Base-by-base conservation (phyloP, 2,329 filamentous ascomycete genomes). In the Didymella pinodella region DNA sequence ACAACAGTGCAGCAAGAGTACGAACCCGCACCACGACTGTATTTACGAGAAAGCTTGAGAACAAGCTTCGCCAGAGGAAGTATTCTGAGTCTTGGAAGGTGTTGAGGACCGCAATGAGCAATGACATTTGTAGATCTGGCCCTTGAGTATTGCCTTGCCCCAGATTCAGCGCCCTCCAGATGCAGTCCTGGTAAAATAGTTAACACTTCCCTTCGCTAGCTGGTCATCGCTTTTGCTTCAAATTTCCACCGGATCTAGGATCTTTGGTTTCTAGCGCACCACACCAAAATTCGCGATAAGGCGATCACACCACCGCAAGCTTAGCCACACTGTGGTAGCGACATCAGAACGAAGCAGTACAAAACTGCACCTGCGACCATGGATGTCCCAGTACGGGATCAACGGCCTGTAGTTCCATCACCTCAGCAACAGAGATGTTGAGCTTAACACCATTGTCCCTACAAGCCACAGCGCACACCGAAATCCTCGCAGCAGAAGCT, bases 31-130 rank as follows among this genome's bases (percentile, higher is more conserved):
- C 65, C 69, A 2, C 63, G 58, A 28, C 48, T 69, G 16, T 50
- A 68, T 7, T 40, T 69, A 18, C 63, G 69, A 20, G 59, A 68
- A 4, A 72, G 68, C 50, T 48, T 73, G 8, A 50, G 60, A 8
- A 55, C 68, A 14, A 71, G 64, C 18, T 69, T 73, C 46, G 57
- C 60, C 14, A 52, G 55, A 14, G 65, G 62, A 11, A 68, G 44
- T 16, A 62, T 70, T 2, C 22, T 71, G 7, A 65, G 65, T 18
- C 41, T 62, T 20, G 64, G 57, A 3, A 66, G 54, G n/a, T 55
- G 50, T 7, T 57, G 32, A 41, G 31, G 22, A 45, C 16, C n/a
- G 16, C 54, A 29, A 50, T 29, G 44, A 12, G 36, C 22, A 48
- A 52, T 18, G n/a, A 4, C 32, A 28, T 1, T 22, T 28, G 38